Evolutionary conservation across 208 protist species (phyloP).

Genomic region (Leptomonas pyrrhocoris): DNA sequence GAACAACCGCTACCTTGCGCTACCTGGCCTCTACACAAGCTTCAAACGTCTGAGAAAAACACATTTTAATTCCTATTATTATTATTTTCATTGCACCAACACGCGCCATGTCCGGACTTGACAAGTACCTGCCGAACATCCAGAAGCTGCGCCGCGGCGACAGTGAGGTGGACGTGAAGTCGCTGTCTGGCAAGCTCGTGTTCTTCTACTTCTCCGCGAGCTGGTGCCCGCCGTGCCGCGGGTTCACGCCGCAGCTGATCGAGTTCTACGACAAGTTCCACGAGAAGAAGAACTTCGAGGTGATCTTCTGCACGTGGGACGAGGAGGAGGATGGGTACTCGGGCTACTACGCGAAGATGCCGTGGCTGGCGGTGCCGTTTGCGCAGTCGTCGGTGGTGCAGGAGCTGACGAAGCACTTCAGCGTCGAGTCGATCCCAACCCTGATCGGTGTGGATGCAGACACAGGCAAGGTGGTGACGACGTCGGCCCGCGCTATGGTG

Average conservation of each 20-base stretch:
- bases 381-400: conserved; percentile 40
- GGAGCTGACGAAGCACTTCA: conserved; percentile 51
- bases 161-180: conserved; percentile 14
- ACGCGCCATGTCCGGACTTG: conserved; percentile 16
- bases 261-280: conserved; percentile 84
- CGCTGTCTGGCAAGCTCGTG: conserved; percentile 62
- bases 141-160: conserved; percentile 15
- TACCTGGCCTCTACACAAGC: no score
- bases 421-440: conserved; percentile 75
- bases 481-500: conserved; percentile 51
- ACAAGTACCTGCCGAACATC: conserved; percentile 10
- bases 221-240: conserved; percentile 94
- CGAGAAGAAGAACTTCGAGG: conserved; percentile 85
- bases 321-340: conserved; percentile 70
- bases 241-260: conserved; percentile 87
- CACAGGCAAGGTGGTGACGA: conserved; percentile 70
- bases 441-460: conserved; percentile 78
- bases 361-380: conserved; percentile 80
- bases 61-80: neutral
- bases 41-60: neutral
- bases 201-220: conserved; percentile 93
- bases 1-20: no score
- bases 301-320: conserved; percentile 84
- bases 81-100: neutral
- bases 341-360: conserved; percentile 84